Evolutionary conservation across 345 rosid genomes (phyloP).

Genomic region (Turritis glabra): DNA sequence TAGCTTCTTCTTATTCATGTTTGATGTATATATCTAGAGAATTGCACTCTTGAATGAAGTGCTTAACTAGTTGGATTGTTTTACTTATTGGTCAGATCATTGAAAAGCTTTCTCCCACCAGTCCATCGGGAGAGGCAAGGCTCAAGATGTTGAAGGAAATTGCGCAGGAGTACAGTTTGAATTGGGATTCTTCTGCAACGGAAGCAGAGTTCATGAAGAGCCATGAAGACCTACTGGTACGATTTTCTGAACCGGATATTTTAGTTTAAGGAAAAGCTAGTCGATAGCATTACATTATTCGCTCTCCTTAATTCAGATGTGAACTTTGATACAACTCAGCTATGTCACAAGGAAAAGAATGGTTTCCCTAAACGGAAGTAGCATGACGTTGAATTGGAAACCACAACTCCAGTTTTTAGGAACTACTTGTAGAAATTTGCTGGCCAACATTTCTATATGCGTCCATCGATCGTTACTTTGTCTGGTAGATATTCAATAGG

Average conservation of each 20-base stretch:
- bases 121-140: slow-evolving; percentile 74
- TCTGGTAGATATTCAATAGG: slow-evolving; percentile 5
- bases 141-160: slow-evolving; percentile 82
- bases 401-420: background rate
- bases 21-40: background rate
- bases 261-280: background rate
- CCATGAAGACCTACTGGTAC: slow-evolving; percentile 92
- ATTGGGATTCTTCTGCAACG: slow-evolving; percentile 82
- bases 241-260: background rate
- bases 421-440: background rate
- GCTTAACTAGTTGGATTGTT: slow-evolving; percentile 3
- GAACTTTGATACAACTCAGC: background rate
- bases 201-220: slow-evolving; percentile 83
- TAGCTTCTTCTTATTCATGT: slow-evolving; percentile 19
- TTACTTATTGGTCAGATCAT: slow-evolving; percentile 54
- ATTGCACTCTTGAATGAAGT: background rate
- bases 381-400: background rate
- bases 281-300: background rate
- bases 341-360: background rate
- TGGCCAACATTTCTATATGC: background rate
- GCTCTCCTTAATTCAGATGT: background rate
- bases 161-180: slow-evolving; percentile 64
- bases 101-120: slow-evolving; percentile 80
- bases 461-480: background rate
- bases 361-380: slow-evolving; percentile 1